A percentile compares a stretch with the other conserved stretches of the same genome.
Evolutionary conservation across 345 rosid species (phyloP).

Genomic region (Dimocarpus longan): DNA sequence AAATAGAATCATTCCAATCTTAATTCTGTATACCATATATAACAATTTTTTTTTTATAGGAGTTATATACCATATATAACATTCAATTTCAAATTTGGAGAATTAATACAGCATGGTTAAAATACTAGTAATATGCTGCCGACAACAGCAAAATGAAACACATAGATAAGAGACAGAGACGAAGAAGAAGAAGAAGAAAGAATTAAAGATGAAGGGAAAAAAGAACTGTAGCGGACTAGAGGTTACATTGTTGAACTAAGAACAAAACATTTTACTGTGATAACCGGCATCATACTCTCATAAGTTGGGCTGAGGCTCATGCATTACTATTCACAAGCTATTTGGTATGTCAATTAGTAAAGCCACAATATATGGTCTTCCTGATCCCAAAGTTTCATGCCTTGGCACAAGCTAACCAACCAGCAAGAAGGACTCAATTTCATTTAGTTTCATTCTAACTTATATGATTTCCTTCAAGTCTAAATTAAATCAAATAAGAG

Average conservation of each 20-base stretch:
- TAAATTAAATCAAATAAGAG: constrained; percentile 8
- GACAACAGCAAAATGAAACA: neutral
- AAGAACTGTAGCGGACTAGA: too few species aligned
- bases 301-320: neutral
- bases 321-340: neutral
- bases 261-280: neutral
- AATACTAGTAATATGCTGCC: neutral
- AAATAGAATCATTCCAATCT: neutral
- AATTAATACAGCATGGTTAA: neutral
- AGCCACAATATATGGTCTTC: neutral
- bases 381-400: neutral
- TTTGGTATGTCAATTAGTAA: neutral
- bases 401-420: neutral
- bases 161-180: neutral
- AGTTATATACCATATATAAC: neutral
- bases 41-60: too few species aligned
- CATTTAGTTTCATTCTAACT: neutral
- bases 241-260: neutral
- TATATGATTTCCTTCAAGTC: neutral
- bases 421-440: neutral
- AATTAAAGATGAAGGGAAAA: too few species aligned
- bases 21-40: neutral
- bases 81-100: neutral
- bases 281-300: neutral
- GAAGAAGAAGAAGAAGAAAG: neutral